Conservation (phyloP, 129 eudicot species). For the Helianthus tuberosus region DNA sequence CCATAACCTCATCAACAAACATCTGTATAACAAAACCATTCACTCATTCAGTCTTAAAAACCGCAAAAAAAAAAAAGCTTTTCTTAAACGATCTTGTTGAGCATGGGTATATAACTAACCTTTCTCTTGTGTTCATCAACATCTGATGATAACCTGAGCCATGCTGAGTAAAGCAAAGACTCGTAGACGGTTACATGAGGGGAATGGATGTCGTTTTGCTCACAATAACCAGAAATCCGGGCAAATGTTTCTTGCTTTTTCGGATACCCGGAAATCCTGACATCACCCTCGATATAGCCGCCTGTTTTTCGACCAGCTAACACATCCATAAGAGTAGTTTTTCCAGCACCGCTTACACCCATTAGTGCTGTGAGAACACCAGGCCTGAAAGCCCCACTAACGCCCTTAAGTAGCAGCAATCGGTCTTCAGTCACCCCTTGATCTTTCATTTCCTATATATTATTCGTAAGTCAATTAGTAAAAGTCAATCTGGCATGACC, state of each 20-base stretch:
- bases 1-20: conserved; percentile 86
- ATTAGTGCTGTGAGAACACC: conserved; percentile 91
- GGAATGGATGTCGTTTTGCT: conserved; percentile 90
- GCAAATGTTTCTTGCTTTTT: conserved; percentile 88
- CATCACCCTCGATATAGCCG: conserved; percentile 71
- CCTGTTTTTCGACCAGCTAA: conserved; percentile 90
- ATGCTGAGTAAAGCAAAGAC: conserved; percentile 77
- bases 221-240: conserved; percentile 87
- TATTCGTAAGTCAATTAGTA: conserved; percentile 15
- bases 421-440: conserved; percentile 67
- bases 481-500: background rate
- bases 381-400: conserved; percentile 85
- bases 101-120: conserved; percentile 40
- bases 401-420: conserved; percentile 70
- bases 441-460: conserved; percentile 77
- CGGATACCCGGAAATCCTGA: conserved; percentile 76
- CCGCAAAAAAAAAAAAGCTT: background rate
- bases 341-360: conserved; percentile 98
- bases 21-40: conserved; percentile 39
- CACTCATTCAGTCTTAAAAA: background rate
- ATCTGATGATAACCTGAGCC: conserved; percentile 74
- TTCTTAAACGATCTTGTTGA: background rate
- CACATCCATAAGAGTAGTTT: conserved; percentile 93
- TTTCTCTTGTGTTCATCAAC: conserved; percentile 59
- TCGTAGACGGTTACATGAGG: conserved; percentile 87